Evolutionary conservation across 2,329 filamentous ascomycete species (phyloP).

Genomic region (Nannizzia gypsea): DNA sequence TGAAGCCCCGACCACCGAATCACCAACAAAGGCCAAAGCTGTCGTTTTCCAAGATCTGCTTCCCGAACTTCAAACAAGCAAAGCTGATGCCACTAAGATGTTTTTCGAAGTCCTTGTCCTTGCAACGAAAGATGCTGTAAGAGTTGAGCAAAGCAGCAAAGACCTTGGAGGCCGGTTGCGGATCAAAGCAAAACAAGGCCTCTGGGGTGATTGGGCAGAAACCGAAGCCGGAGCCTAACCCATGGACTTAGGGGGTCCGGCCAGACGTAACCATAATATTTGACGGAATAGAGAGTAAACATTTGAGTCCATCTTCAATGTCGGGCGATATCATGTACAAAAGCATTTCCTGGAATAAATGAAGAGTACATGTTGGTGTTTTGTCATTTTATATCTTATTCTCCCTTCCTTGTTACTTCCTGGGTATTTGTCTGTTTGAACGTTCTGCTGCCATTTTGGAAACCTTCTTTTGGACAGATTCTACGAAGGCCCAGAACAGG

Average conservation of each 20-base stretch:
- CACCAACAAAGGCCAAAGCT: slow-evolving; percentile 56
- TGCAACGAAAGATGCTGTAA: slow-evolving; percentile 94
- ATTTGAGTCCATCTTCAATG: neutral
- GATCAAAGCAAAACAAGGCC: slow-evolving; percentile 81
- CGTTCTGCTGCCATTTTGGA: neutral
- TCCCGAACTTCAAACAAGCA: slow-evolving; percentile 66
- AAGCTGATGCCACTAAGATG: slow-evolving; percentile 95
- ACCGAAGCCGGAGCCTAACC: slow-evolving; percentile 40
- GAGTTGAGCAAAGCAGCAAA: slow-evolving; percentile 72
- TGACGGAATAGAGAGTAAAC: neutral
- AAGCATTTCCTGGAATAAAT: neutral
- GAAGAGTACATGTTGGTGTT: neutral
- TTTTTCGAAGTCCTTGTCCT: slow-evolving; percentile 96
- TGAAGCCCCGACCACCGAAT: slow-evolving; percentile 47
- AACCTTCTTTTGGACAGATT: neutral
- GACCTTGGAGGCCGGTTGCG: slow-evolving; percentile 66
- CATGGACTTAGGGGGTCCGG: slow-evolving; percentile 22
- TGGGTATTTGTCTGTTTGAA: neutral
- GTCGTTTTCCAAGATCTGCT: slow-evolving; percentile 87
- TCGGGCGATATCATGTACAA: neutral
- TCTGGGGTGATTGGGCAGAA: slow-evolving; percentile 96
- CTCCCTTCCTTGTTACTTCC: neutral
- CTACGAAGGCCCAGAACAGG: neutral
- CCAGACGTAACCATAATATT: neutral
- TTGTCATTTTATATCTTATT: neutral